A percentile compares a stretch with the other conserved stretches of the same genome.
Evolutionary conservation across 2,329 filamentous ascomycete species (phyloP).

Genomic region (Bipolaris oryzae): DNA sequence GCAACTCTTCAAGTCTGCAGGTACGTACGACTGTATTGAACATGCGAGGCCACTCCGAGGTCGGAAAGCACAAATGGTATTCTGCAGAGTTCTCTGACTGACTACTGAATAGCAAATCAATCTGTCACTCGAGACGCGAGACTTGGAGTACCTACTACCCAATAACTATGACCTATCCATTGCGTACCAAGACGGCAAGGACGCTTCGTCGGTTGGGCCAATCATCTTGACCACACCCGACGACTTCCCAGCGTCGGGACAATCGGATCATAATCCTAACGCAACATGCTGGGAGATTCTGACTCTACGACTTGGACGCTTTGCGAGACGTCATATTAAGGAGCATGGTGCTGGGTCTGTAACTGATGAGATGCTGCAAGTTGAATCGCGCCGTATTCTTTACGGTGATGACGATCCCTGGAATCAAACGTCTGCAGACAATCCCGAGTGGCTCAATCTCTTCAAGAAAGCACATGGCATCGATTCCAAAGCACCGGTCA

Average conservation of each 20-base stretch:
- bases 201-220: constrained; percentile 23
- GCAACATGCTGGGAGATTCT: constrained; percentile 59
- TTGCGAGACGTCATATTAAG: constrained; percentile 49
- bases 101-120: constrained; percentile 26
- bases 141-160: constrained; percentile 40
- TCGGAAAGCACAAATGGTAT: background rate
- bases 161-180: constrained; percentile 20
- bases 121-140: constrained; percentile 21
- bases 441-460: constrained; percentile 55
- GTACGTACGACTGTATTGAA: constrained; percentile 20
- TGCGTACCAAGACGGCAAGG: constrained; percentile 21
- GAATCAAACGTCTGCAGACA: constrained; percentile 52
- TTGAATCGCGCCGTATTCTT: constrained; percentile 54
- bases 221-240: constrained; percentile 26
- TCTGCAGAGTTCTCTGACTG: constrained; percentile 1
- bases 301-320: constrained; percentile 54
- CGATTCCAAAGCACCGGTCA: constrained; percentile 12
- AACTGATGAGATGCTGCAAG: constrained; percentile 58
- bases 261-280: constrained; percentile 22
- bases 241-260: constrained; percentile 18
- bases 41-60: background rate
- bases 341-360: constrained; percentile 45
- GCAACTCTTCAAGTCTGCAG: constrained; percentile 42
- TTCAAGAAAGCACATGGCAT: constrained; percentile 58
- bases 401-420: constrained; percentile 58